Base-by-base conservation (phyloP, 1,284 basidiomycete species). In the Dichomitus squalens region DNA sequence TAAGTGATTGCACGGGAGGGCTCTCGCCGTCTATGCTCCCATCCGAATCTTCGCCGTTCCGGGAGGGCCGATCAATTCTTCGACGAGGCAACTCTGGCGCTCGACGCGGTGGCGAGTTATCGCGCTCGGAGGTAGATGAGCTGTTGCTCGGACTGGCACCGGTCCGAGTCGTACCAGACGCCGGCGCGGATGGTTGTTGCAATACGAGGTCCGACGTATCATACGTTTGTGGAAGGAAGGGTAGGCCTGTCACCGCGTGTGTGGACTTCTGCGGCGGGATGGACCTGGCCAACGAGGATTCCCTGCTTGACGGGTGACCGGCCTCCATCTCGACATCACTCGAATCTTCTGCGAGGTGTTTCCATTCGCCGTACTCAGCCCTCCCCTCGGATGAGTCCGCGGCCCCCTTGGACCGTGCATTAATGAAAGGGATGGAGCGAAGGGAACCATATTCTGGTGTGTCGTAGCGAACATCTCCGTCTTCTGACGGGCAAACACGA, bases 301-400 rank as follows among this genome's bases (percentile, higher is more conserved):
- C 62, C 39, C 59, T 60, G 47, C 59, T 61, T 7, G 62, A 59
- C 34, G 33, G 23, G 51, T 18, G 38, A 14, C 20, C 54, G 21
- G 41, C 36, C 39, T 57, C 57, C 56, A 58, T 52, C n/a, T 61
- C 62, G 34, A 48, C 52, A 21, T 64, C 59, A 47, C 62, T 64
- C 9, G 62, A 64, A 25, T 55, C 57, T n/a, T 48, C 50, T 4
- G 25, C 49, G 21, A 66, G 58, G 20, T 40, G 51, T 27, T 59
- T 48, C 58, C 64, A 66, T 34, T 61, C 53, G 18, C 63, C 63
- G 29, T 63, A 63, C 39, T 58, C 53, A 16, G 59, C 57, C 20
- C 39, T 40, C 31, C 53, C 39, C 20, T 52, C 49, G 33, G 49
- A 47, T 7, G n/a, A 12, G 51, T 20, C 33, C 36, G 53, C 49